Evolutionary conservation across 2,329 filamentous ascomycete species (phyloP), one percentile per base, ranked within the genome.

Genomic region (Endocalyx cinctus): DNA sequence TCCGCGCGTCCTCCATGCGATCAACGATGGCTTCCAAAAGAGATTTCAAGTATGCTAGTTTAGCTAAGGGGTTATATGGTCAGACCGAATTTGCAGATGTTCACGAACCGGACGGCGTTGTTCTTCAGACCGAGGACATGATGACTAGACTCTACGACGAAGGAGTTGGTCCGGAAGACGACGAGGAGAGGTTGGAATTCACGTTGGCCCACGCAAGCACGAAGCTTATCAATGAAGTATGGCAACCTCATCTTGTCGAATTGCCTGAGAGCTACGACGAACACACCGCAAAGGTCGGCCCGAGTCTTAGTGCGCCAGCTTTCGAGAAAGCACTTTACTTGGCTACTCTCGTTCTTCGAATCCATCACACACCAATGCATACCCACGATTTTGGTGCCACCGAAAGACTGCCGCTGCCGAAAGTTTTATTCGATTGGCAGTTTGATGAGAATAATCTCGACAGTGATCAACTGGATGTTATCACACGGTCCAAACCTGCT

Each of bases 361-460:
- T 96, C 35, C 83, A 89, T 48, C 87, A 95, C 59, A 72, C 72
- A 8, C 65, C 72, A 11, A 67, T 67, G 38, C 50, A 62, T 12
- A 57, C 46, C 23, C 51, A 63, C 15, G 52, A 48, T 10, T 59
- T 59, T 19, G 55, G 62, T 7, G 59, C 58, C 19, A 63, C 66
- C 37, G 51, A 32, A 28, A 41, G 36, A 23, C 67, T 69, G 3
- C 72, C 85, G 1, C 66, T 94, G 13, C 87, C 90, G 1, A 81
- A 83, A 51, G 74, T 88, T 12, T 66, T 97, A 11, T 79, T 96
- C 41, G 75, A 85, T 48, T 97, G 90, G 90, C 69, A 94, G 43
- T 74, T 85, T 34, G 69, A 71, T 12, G 76, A 86, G 51, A 87
- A 95, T 53, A 79, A 84, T 42, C 72, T 82, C 17, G 84, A 84